Evolutionary conservation across 305 asterid genomes (phyloP), one percentile per base, ranked within the genome.

Genomic region (Petunia hybrid): DNA sequence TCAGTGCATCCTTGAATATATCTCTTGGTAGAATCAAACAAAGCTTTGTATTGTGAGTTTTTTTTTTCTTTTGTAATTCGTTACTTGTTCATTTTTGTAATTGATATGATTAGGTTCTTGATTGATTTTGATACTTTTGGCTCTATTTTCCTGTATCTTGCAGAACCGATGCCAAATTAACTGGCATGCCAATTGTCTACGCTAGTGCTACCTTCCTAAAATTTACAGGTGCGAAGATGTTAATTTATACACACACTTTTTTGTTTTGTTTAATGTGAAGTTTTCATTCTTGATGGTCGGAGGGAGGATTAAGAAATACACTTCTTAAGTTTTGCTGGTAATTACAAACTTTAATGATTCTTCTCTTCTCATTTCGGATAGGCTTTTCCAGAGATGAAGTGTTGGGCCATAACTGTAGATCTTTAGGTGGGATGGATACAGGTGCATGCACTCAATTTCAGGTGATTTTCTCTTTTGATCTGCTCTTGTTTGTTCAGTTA

Each of bases 21-120:
- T 91, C 97, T 85, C 97, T 96, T 82, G 92, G 97, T 94, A 91
- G 98, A 96, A 96, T 96, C 98, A 94, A 92, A 92, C 99, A 94
- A 90, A 96, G 99, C 93, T 96, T 96, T 96, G 95, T 94, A 93
- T 85, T 96, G 98, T 96, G 98, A 96, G 99, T 94, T 94, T 69
- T 84, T 90, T 83, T 35, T 36, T 6, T 31, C 79, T 80, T 86
- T 80, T 80, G 73, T 71, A 56, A 42, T 80, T 67, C 83, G 67
- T 51, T 39, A 8, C 3, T 41, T 9, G 1, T 31, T 61, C 80
- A 56, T 13, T 59, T 22, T 35, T 68, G 51, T 62, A 73, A 6
- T 68, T 48, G 63, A 73, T 48, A 71, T 3, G 62, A 73, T 35
- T 51, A 0, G 4, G 62, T 36, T 73, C 4, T 48, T 22, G 78